phyloP scores from a whole-genome alignment of 768 basidiomycete genomes.

The Leccinum variicolor region DNA sequence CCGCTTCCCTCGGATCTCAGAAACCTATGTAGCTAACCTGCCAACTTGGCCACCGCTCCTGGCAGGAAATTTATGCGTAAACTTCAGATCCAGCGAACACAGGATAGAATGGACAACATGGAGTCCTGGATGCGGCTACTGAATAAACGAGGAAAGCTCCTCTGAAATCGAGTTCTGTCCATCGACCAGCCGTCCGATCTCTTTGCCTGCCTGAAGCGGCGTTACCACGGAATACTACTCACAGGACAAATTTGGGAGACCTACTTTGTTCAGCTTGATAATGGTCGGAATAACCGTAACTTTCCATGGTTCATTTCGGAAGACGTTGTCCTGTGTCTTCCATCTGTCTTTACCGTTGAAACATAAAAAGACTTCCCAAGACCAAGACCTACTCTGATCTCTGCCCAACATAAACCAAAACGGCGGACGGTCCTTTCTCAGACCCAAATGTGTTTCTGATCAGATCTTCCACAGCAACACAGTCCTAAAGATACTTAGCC shows the following conservation, averaged over 20 bases:
- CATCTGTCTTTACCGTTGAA: conserved; percentile 44
- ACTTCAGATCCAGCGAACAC: not conserved
- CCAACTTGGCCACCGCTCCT: not conserved
- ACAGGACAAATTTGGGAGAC: conserved; percentile 20
- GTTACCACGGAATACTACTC: not conserved
- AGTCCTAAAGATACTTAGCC: conserved; percentile 49
- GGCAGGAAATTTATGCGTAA: not conserved
- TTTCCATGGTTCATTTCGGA: conserved; percentile 62
- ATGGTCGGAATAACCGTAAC: conserved; percentile 63
- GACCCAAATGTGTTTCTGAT: conserved; percentile 50
- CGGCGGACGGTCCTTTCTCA: conserved; percentile 45
- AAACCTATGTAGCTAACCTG: not conserved
- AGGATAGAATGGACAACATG: not conserved
- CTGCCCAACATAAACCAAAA: conserved; percentile 70
- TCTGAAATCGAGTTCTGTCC: conserved; percentile 22
- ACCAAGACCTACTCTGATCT: conserved; percentile 49
- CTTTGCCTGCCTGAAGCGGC: conserved; percentile 21
- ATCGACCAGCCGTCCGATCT: conserved; percentile 29
- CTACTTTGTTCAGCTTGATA: conserved; percentile 55
- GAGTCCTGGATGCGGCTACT: conserved; percentile 9
- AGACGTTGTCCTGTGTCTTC: conserved; percentile 57
- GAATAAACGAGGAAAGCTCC: conserved; percentile 20
- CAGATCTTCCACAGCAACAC: conserved; percentile 54
- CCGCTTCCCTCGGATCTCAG: not conserved
- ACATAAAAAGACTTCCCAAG: not conserved